Percentiles rank a stretch among this genome's conserved stretches.
These are phyloP conservation scores for Wickerhamiella kurtzmanii DNA, from an alignment of 805 yeast species.

Conservation along the genomic window DNA sequence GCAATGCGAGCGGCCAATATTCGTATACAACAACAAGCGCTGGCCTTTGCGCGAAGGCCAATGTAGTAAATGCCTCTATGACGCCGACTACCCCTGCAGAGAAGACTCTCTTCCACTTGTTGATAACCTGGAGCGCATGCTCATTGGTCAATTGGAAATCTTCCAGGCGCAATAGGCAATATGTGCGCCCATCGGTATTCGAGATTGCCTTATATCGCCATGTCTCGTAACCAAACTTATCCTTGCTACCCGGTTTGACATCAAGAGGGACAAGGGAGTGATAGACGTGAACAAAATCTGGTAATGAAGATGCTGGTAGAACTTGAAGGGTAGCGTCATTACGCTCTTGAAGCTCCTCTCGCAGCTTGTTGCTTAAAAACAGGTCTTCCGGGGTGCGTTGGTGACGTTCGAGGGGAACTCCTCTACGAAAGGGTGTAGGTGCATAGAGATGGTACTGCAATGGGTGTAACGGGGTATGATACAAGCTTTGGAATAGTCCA, in stretches of 20 bases:
- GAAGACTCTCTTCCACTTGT: constrained; percentile 47
- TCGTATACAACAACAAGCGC: constrained; percentile 62
- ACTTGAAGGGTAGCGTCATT: constrained; percentile 71
- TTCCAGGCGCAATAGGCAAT: constrained; percentile 64
- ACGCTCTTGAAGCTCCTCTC: constrained; percentile 57
- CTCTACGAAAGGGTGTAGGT: constrained; percentile 54
- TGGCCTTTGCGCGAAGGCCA: constrained; percentile 47
- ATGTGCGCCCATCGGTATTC: constrained; percentile 62
- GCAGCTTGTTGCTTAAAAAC: constrained; percentile 57
- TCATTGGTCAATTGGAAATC: constrained; percentile 40
- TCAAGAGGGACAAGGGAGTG: constrained; percentile 81
- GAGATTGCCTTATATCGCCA: constrained; percentile 70
- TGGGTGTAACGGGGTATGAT: constrained; percentile 22
- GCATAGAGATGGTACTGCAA: constrained; percentile 80
- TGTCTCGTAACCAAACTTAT: constrained; percentile 41
- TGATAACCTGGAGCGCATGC: constrained; percentile 43
- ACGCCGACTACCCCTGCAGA: constrained; percentile 51
- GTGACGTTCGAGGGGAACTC: constrained; percentile 43
- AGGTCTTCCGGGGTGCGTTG: constrained; percentile 57
- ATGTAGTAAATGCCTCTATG: constrained; percentile 73
- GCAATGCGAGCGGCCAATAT: constrained; percentile 63
- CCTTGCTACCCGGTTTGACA: constrained; percentile 15
- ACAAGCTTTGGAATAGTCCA: constrained; percentile 5
- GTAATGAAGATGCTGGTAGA: constrained; percentile 44
- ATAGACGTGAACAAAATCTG: constrained; percentile 68